phyloP scores from a whole-genome alignment of 2,329 filamentous ascomycete species.

The Chaetomium globosum region DNA sequence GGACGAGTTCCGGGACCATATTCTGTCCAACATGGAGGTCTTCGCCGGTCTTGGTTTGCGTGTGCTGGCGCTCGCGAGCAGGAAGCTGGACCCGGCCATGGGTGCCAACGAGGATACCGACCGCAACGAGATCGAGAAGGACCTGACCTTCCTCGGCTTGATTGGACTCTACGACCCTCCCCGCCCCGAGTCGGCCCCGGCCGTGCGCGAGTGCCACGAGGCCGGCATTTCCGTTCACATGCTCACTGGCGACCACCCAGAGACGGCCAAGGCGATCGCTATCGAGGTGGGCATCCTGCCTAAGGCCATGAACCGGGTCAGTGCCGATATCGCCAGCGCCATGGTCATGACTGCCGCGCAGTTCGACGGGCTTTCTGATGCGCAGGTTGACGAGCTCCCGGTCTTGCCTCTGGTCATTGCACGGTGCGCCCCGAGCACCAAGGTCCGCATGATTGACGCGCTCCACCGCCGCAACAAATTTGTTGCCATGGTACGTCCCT shows the following conservation, averaged over 20 bases:
- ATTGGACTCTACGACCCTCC: conserved; percentile 75
- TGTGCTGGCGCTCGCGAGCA: conserved; percentile 68
- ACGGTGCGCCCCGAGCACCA: conserved; percentile 69
- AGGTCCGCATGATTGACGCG: conserved; percentile 73
- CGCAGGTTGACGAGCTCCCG: conserved; percentile 63
- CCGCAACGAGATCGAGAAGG: conserved; percentile 58
- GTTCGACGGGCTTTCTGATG: conserved; percentile 65
- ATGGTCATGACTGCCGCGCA: conserved; percentile 67
- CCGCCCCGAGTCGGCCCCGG: conserved; percentile 65
- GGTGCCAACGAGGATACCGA: conserved; percentile 37
- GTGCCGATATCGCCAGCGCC: conserved; percentile 60
- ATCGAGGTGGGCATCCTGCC: conserved; percentile 68
- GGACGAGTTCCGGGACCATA: conserved; percentile 51
- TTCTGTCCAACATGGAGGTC: conserved; percentile 55
- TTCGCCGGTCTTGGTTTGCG: conserved; percentile 67
- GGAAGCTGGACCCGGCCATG: conserved; percentile 42
- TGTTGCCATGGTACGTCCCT: conserved; percentile 59
- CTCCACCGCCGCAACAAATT: conserved; percentile 68
- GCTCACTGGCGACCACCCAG: conserved; percentile 70
- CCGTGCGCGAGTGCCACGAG: conserved; percentile 60
- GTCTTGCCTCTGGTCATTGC: conserved; percentile 68
- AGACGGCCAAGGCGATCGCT: conserved; percentile 68
- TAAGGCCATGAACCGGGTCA: conserved; percentile 44
- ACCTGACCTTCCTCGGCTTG: conserved; percentile 66
- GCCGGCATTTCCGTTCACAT: conserved; percentile 70